These are phyloP conservation scores for Hypoxylon sp. DNA, from an alignment of 2,329 filamentous ascomycete genomes.

Conservation along the genomic window DNA sequence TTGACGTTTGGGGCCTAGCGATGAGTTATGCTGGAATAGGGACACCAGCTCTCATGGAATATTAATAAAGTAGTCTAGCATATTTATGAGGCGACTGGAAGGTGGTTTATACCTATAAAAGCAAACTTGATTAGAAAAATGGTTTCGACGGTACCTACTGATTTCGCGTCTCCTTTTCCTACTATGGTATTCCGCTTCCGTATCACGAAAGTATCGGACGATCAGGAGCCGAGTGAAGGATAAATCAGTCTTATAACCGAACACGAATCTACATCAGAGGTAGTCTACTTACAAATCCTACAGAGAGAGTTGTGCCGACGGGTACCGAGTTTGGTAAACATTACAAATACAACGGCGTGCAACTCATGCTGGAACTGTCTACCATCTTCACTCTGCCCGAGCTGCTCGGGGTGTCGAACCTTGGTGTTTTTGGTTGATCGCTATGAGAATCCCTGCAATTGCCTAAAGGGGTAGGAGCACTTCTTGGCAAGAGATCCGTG, in stretches of 20 bases:
- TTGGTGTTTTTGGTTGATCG: neutral
- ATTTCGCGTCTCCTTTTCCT: neutral
- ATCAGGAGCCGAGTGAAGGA: neutral
- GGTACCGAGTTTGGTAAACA: neutral
- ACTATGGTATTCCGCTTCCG: neutral
- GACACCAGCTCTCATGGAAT: neutral
- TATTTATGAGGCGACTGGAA: neutral
- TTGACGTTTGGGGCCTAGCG: neutral
- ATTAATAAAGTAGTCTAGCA: neutral
- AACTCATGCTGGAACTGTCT: neutral
- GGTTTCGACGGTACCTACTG: neutral
- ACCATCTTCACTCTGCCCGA: neutral
- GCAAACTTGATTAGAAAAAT: slow-evolving; percentile 1
- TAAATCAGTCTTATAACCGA: neutral
- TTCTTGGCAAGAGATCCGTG: neutral
- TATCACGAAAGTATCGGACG: neutral
- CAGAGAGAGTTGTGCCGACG: neutral
- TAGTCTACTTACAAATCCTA: neutral
- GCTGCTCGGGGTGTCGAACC: neutral
- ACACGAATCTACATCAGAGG: neutral
- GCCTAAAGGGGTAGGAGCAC: slow-evolving; percentile 3
- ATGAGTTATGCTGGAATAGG: neutral
- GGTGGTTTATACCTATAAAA: neutral
- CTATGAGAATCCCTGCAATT: neutral
- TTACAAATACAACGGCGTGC: slow-evolving; percentile 1